Base-by-base conservation (phyloP, 1,284 basidiomycete species). In the Trichosporon sp. region DNA sequence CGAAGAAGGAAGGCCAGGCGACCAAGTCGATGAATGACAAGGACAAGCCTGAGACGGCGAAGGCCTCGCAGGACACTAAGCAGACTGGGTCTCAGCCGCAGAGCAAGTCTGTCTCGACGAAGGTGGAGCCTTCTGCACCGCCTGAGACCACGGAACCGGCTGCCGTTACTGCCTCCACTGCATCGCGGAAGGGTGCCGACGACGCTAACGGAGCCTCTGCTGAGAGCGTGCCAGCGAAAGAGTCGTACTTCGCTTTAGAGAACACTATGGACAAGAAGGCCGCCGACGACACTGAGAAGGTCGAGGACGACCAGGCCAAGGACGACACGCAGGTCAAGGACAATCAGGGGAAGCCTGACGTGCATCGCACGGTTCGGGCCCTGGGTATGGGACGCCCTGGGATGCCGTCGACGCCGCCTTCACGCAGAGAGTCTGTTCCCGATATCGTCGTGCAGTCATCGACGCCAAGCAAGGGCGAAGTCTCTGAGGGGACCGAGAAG, bases 391-490 rank as follows among this genome's bases (percentile, higher is more conserved):
- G 56, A n/a, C 56, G 56, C 18, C 27, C 56, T n/a, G 56, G 27
- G 2, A 8, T 31, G 15, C 27, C 27, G 8, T 31, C 18, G 18
- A 31, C 27, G 29, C 27, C 56, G 27, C 18, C 29, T 12, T 11
- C 56, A 3, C 56, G 27, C 27, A n/a, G 29, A n/a, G 56, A 32
- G 5, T 60, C 56, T 29, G 27, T 60, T 18, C 56, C 56, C 56
- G 27, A 60, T 60, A 60, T 60, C 29, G 56, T 60, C 27, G 56
- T 60, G 29, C 56, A 60, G 7, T 60, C 56, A 60, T 47, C 64
- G 13, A 34, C 47, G 18, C 64, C 64, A 15, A 31, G 32, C 47
- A 65, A 56, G 47, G 32, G 35, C 27, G 18, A 60, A 29, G 27
- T 31, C 27, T 60, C 56, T n/a, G 56, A 60, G 15, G 27, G 11